Evolutionary conservation across 257 asterid genomes (phyloP).

Genomic region (Knoxia roxburghii): DNA sequence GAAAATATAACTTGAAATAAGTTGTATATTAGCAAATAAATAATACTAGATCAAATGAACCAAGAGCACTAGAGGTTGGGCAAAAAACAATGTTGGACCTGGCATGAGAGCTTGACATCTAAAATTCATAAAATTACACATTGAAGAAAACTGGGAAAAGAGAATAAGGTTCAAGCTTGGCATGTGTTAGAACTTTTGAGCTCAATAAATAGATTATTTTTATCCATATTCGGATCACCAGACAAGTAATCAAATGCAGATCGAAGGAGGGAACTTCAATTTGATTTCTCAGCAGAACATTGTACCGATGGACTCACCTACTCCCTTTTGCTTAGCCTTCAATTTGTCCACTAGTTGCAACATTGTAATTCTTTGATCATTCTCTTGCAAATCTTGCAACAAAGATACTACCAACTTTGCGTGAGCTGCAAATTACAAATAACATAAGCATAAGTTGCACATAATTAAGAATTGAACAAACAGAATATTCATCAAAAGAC

Average conservation of each 20-base stretch:
- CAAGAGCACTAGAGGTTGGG: neutral
- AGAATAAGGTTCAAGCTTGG: neutral
- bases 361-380: conserved; percentile 74
- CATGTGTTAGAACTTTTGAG: neutral
- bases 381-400: conserved; percentile 67
- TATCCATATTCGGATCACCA: neutral
- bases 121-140: neutral
- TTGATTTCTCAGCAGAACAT: neutral
- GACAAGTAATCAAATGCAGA: neutral
- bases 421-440: conserved; percentile 49
- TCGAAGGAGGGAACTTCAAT: neutral
- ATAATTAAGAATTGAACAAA: neutral
- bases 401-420: conserved; percentile 55
- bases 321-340: conserved; percentile 56
- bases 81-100: neutral
- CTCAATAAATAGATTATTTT: neutral
- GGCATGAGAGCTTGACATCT: neutral
- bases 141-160: neutral
- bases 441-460: conserved; percentile 14
- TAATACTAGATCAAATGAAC: neutral
- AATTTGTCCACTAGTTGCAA: conserved; percentile 84
- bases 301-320: conserved; percentile 44
- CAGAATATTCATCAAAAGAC: neutral
- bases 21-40: neutral
- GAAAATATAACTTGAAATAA: neutral